Base-by-base conservation (phyloP, 2,329 filamentous ascomycete genomes). In the Nigrograna mackinnonii region DNA sequence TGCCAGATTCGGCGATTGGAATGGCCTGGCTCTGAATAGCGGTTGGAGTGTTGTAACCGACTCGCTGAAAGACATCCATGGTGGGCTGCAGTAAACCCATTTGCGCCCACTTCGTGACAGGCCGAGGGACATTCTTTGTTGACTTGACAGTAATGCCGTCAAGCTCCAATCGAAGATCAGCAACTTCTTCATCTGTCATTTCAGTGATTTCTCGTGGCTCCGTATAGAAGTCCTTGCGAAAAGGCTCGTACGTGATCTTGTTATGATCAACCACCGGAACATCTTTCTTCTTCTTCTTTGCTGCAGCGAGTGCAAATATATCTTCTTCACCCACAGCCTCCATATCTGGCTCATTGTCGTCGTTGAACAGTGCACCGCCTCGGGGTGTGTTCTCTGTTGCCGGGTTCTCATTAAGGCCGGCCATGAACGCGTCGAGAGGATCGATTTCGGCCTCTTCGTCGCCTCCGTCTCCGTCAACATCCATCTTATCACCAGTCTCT, bases 401-500 rank as follows among this genome's bases (percentile, higher is more conserved):
- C 39, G 69, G 47, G 7, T 52, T 34, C 35, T 63, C 59, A 42
- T 58, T 32, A 37, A 87, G 76, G 47, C 80, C 82, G 39, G 84
- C 86, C 94, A 99, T 99, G 73, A 95, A 99, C n/a, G 91, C 92
- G 72, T 99, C 94, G 26, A 99, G 76, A 6, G 94, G 90, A 66
- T 99, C 94, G 24, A 94, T 72, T 22, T 89, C 83, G 34, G 91
- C 89, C 41, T 90, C 85, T 42, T 83, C 78, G 22, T 72, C 67
- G 49, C 54, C 60, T 56, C 54, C 53, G 38, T 46, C 49, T 40
- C 58, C 71, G 52, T 84, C 82, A 45, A 82, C 70, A 20, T 83
- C 77, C 80, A 85, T 85, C 22, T 71, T 60, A 22, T 79, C 76
- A 37, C 46, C 54, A 33, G 54, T 24, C 35, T 57, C 51, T 37